These are phyloP conservation scores for Paratinospora sagittata DNA, from an alignment of 164 flowering plant genomes.

Conservation along the genomic window DNA sequence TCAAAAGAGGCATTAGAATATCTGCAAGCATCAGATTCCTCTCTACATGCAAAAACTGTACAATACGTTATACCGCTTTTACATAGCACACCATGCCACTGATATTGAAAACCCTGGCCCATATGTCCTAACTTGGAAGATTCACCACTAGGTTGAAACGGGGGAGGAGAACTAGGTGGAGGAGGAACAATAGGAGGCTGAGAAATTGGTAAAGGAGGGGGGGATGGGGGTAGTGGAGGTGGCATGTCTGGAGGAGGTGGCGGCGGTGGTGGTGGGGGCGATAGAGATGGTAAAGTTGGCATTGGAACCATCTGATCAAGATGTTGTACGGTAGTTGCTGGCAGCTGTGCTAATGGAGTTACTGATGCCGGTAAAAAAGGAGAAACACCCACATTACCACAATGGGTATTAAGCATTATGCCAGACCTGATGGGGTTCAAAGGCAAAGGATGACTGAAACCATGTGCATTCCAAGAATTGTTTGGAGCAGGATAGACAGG, in stretches of 20 bases:
- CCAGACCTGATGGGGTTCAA: constrained; percentile 39
- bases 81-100: constrained; percentile 79
- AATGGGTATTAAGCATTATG: constrained; percentile 35
- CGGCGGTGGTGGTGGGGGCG: constrained; percentile 49
- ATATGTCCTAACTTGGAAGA: constrained; percentile 28
- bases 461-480: constrained; percentile 60
- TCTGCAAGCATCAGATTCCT: constrained; percentile 74
- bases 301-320: constrained; percentile 41
- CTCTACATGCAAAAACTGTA: constrained; percentile 53
- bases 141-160: constrained; percentile 40
- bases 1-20: constrained; percentile 59
- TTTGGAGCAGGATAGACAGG: constrained; percentile 55
- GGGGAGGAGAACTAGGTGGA: constrained; percentile 67
- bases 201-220: constrained; percentile 59
- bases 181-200: constrained; percentile 68
- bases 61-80: constrained; percentile 90
- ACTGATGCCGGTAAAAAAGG: constrained; percentile 74
- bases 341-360: constrained; percentile 69
- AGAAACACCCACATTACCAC: constrained; percentile 33
- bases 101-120: constrained; percentile 30
- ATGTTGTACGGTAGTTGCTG: constrained; percentile 48
- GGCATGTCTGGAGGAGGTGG: constrained; percentile 49
- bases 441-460: constrained; percentile 37
- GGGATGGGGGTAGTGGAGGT: constrained; percentile 58
- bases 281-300: constrained; percentile 39